These are phyloP conservation scores for Sarocladium strictum DNA, from an alignment of 2,329 filamentous ascomycete genomes.

Conservation along the genomic window DNA sequence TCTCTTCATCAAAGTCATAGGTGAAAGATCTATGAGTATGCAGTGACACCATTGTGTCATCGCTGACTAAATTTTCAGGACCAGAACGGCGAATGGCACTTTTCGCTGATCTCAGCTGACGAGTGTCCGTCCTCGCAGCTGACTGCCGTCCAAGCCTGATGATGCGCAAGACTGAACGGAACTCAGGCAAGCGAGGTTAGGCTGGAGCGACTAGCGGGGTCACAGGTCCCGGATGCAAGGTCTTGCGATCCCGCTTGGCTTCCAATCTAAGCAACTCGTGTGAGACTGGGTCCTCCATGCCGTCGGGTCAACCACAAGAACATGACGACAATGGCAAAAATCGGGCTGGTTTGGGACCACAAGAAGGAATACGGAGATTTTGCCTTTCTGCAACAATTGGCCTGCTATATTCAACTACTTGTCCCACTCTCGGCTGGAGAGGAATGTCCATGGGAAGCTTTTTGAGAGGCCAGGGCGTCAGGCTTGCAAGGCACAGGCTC, in stretches of 20 bases:
- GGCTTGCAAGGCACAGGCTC: background rate
- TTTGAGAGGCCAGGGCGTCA: background rate
- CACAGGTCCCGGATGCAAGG: slow-evolving; percentile 2
- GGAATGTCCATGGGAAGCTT: background rate
- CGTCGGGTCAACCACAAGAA: no score
- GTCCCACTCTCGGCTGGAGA: background rate
- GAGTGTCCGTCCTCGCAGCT: background rate
- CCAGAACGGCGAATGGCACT: background rate
- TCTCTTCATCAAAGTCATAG: background rate
- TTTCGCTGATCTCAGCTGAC: background rate
- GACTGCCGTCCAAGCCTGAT: background rate
- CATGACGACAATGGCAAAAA: no score
- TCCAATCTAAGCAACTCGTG: slow-evolving; percentile 8
- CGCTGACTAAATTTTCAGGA: background rate
- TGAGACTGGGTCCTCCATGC: no score
- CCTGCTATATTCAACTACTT: no score
- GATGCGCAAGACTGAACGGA: background rate
- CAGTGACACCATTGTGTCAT: slow-evolving; percentile 6
- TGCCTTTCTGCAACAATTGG: no score
- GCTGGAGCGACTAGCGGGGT: background rate
- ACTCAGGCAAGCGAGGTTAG: slow-evolving; percentile 6
- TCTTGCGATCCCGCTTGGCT: slow-evolving; percentile 1
- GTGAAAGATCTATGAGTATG: background rate
- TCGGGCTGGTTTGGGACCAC: no score
- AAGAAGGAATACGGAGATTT: no score